phyloP scores from a whole-genome alignment of 768 basidiomycete species.

The Boletus subparvulus region DNA sequence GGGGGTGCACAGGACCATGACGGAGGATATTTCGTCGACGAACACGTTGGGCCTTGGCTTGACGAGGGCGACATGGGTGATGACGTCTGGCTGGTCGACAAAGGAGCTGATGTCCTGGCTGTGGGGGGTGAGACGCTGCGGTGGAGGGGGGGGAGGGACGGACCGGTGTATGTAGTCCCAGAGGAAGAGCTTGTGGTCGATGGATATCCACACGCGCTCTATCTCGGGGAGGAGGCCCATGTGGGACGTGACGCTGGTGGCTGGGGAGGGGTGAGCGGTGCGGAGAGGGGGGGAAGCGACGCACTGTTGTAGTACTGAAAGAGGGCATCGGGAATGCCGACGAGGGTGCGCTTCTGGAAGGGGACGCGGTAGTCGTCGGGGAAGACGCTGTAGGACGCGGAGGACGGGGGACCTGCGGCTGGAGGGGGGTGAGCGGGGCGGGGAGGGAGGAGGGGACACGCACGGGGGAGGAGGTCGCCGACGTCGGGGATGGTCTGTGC shows the following conservation, averaged over 20 bases:
- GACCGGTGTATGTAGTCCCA: conserved; percentile 98
- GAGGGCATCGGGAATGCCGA: conserved; percentile 74
- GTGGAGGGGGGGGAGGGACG: conserved; percentile 27
- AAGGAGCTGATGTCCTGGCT: conserved; percentile 93
- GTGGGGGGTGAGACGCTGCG: conserved; percentile 7
- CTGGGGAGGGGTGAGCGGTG: conserved; percentile 38
- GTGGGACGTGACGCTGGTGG: conserved; percentile 66
- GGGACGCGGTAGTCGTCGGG: conserved; percentile 77
- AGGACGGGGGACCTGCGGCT: conserved; percentile 67
- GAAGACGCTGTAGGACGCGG: conserved; percentile 76
- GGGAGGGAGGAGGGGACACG: conserved; percentile 23
- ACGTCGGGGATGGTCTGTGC: conserved; percentile 72
- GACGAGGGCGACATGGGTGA: conserved; percentile 85
- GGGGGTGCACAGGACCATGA: conserved; percentile 90
- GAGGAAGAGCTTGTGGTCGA: conserved; percentile 90
- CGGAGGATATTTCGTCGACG: conserved; percentile 85
- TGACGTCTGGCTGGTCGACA: conserved; percentile 86
- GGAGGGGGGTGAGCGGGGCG: conserved; percentile 10
- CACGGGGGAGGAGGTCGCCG: conserved; percentile 67
- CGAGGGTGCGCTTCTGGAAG: conserved; percentile 73
- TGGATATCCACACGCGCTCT: conserved; percentile 92
- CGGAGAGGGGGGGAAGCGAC: conserved; percentile 21
- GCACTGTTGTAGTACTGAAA: conserved; percentile 78
- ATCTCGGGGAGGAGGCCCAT: conserved; percentile 94
- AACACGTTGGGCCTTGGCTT: conserved; percentile 84